A percentile compares a stretch with the other conserved stretches of the same genome.
Evolutionary conservation across 805 yeast species (phyloP).

Genomic region (Cyberlindnera xishuangbannaensis): DNA sequence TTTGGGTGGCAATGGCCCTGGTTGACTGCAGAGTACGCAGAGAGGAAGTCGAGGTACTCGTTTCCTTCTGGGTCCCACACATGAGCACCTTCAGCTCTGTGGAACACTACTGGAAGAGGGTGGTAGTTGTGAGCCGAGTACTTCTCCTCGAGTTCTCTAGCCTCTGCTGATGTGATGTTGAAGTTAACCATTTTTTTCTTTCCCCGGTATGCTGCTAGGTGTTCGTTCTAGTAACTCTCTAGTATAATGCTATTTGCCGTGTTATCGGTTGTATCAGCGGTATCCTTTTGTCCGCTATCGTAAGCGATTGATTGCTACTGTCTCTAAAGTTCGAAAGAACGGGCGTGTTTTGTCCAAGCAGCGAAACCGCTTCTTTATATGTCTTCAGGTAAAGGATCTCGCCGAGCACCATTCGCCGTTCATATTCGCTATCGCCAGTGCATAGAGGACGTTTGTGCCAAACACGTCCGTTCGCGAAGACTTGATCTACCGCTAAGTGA

Average conservation of each 20-base stretch:
- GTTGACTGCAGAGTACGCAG: slow-evolving; percentile 96
- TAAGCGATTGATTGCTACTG: no score
- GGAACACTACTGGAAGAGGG: slow-evolving; percentile 92
- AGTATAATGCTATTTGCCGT: no score
- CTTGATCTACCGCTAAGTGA: slow-evolving; percentile 21
- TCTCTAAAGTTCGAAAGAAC: no score
- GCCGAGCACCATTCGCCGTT: no score
- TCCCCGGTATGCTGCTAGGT: neutral
- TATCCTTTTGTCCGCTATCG: no score
- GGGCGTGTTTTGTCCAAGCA: no score
- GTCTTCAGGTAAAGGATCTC: neutral
- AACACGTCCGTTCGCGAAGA: slow-evolving; percentile 3
- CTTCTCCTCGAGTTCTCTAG: slow-evolving; percentile 62
- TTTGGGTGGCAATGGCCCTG: slow-evolving; percentile 98
- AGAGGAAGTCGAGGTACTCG: slow-evolving; percentile 84
- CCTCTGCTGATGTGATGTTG: slow-evolving; percentile 55
- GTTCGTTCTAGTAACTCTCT: no score
- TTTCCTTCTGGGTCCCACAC: slow-evolving; percentile 99
- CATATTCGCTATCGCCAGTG: slow-evolving; percentile 22
- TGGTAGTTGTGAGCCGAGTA: slow-evolving; percentile 97
- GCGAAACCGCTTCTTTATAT: neutral
- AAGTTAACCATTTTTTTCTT: slow-evolving; percentile 24
- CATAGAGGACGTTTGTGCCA: slow-evolving; percentile 18
- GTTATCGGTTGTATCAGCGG: no score
- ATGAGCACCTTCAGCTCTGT: slow-evolving; percentile 81